These are phyloP conservation scores for Styphnolobium japonicum DNA, from an alignment of 306 rosid species.

Conservation along the genomic window DNA sequence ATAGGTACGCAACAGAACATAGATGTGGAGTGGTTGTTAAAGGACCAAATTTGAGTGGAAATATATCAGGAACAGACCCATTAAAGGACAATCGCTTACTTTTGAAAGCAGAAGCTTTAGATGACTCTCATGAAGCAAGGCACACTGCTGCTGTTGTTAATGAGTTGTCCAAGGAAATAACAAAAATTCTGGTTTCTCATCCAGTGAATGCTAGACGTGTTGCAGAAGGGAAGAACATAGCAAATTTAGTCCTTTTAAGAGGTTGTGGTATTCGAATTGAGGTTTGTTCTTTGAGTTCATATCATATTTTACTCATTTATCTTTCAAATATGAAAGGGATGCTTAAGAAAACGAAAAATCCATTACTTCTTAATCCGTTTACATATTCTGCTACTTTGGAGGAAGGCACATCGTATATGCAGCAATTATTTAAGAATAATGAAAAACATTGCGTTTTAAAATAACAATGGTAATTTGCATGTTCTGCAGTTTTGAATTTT, in stretches of 20 bases:
- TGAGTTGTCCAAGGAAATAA: conserved; percentile 87
- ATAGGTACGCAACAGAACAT: conserved; percentile 96
- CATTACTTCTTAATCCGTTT: not conserved
- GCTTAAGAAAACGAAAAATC: conserved; percentile 1
- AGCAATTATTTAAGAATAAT: not conserved
- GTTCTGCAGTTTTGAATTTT: not conserved
- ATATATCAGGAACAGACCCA: conserved; percentile 94
- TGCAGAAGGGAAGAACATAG: conserved; percentile 86
- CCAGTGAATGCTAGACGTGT: conserved; percentile 78
- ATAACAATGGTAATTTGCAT: not conserved
- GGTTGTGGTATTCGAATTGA: conserved; percentile 96
- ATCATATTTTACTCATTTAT: not conserved
- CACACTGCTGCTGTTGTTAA: conserved; percentile 83
- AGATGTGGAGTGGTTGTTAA: conserved; percentile 97
- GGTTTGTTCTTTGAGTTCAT: conserved; percentile 47
- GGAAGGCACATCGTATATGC: not conserved
- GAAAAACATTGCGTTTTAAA: not conserved
- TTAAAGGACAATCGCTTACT: conserved; percentile 89
- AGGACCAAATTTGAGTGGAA: conserved; percentile 91
- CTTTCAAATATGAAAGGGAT: not conserved
- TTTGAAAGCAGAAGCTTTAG: conserved; percentile 87
- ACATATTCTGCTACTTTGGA: not conserved
- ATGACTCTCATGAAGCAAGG: conserved; percentile 75
- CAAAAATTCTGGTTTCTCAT: conserved; percentile 76
- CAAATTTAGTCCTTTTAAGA: conserved; percentile 86